A percentile compares a stretch with the other conserved stretches of the same genome.
Evolutionary conservation across 1,139 yeast species (phyloP).

Genomic region (Yamadazyma buinensis): DNA sequence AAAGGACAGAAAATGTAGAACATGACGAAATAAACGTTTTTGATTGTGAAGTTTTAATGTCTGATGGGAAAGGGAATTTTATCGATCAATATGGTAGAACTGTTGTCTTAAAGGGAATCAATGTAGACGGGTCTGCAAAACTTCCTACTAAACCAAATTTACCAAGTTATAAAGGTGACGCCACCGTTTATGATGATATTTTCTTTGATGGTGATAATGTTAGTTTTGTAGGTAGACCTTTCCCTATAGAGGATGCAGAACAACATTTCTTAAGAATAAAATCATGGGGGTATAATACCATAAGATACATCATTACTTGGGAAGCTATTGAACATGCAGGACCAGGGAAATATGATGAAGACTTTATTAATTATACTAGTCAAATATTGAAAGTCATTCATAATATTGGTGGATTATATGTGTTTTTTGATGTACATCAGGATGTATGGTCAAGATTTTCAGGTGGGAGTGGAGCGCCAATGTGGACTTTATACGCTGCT

Average conservation of each 20-base stretch:
- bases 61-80: slow-evolving; percentile 52
- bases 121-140: slow-evolving; percentile 75
- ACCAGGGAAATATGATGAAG: slow-evolving; percentile 80
- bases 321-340: slow-evolving; percentile 90
- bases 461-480: slow-evolving; percentile 96
- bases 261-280: slow-evolving; percentile 67
- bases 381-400: slow-evolving; percentile 57
- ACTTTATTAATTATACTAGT: slow-evolving; percentile 67
- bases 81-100: slow-evolving; percentile 57
- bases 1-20: slow-evolving; percentile 9
- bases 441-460: slow-evolving; percentile 89
- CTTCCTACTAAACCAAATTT: slow-evolving; percentile 58
- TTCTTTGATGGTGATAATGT: slow-evolving; percentile 70
- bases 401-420: slow-evolving; percentile 70
- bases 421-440: slow-evolving; percentile 86
- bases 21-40: slow-evolving; percentile 8
- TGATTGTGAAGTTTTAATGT: slow-evolving; percentile 30
- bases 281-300: slow-evolving; percentile 77
- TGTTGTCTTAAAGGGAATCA: slow-evolving; percentile 73
- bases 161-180: slow-evolving; percentile 48
- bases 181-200: slow-evolving; percentile 40
- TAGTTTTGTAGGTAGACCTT: slow-evolving; percentile 80
- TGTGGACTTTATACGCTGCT: slow-evolving; percentile 95
- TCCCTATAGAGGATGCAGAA: slow-evolving; percentile 68
- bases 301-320: slow-evolving; percentile 82